Evolutionary conservation across 176 grass and related monocot species (phyloP).

Genomic region (Oropetium thomaeum): DNA sequence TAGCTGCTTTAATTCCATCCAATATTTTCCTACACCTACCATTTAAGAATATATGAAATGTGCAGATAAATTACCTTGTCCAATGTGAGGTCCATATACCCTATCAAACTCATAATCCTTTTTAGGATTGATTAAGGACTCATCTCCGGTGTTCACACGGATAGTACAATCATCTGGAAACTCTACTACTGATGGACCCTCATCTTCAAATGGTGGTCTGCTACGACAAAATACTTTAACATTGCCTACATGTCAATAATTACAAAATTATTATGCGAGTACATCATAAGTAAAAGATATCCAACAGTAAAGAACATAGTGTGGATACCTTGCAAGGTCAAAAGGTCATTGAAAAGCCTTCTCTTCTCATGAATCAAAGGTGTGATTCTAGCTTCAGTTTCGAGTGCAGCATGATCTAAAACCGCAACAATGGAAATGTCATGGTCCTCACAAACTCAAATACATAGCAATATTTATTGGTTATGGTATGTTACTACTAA

Average conservation of each 20-base stretch:
- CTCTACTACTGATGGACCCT: slow-evolving; percentile 67
- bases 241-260: slow-evolving; percentile 59
- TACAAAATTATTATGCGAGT: background rate
- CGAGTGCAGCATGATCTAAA: slow-evolving; percentile 94
- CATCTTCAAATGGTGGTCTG: slow-evolving; percentile 87
- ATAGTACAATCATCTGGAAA: slow-evolving; percentile 97
- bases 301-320: slow-evolving; percentile 10
- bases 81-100: slow-evolving; percentile 92
- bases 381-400: slow-evolving; percentile 86
- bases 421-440: slow-evolving; percentile 20
- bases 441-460: background rate
- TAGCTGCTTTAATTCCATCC: background rate
- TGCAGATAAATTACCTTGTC: slow-evolving; percentile 61
- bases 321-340: slow-evolving; percentile 77
- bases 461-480: background rate
- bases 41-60: slow-evolving; percentile 8
- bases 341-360: slow-evolving; percentile 86
- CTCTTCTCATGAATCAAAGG: slow-evolving; percentile 94
- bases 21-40: background rate
- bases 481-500: background rate
- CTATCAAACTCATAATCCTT: slow-evolving; percentile 97
- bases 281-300: slow-evolving; percentile 27
- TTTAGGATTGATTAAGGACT: slow-evolving; percentile 87
- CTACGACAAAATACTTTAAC: slow-evolving; percentile 89
- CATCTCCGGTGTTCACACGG: slow-evolving; percentile 84